A percentile compares a stretch with the other conserved stretches of the same genome.
phyloP scores from a whole-genome alignment of 129 eudicot genomes.

The Lactuca saligna region DNA sequence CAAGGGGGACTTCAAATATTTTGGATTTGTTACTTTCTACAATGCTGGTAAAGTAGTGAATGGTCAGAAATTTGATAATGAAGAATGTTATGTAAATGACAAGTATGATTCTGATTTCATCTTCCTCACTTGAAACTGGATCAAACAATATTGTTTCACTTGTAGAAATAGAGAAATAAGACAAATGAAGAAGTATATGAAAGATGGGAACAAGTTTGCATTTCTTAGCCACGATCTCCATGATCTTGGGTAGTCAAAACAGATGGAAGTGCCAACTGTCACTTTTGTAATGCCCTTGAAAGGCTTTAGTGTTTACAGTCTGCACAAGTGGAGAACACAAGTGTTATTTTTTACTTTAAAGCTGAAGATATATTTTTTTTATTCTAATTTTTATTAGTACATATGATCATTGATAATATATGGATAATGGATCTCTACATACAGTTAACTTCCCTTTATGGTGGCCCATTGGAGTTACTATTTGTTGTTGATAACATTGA shows the following conservation, averaged over 20 bases:
- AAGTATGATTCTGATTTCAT: no score
- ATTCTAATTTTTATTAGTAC: no score
- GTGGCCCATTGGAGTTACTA: conserved; percentile 70
- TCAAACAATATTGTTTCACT: no score
- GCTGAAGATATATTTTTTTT: no score
- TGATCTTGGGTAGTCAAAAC: conserved; percentile 85
- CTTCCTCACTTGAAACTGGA: no score
- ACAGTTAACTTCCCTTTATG: conserved; percentile 74
- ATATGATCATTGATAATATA: background rate
- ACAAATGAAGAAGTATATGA: no score
- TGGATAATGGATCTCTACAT: background rate
- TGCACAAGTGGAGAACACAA: background rate
- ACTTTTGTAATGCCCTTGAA: conserved; percentile 98
- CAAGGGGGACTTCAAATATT: no score
- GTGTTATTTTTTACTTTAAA: background rate
- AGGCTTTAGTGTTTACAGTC: conserved; percentile 69
- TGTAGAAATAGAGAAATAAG: no score
- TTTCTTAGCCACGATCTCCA: conserved; percentile 68
- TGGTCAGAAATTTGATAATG: no score
- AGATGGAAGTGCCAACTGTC: conserved; percentile 81
- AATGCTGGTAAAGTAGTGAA: no score
- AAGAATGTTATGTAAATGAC: no score
- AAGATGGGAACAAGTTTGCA: conserved; percentile 43
- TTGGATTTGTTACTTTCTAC: no score
- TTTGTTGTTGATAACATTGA: conserved; percentile 69